These are phyloP conservation scores for Populus hybrid DNA, from an alignment of 441 rosid genomes.

Conservation along the genomic window DNA sequence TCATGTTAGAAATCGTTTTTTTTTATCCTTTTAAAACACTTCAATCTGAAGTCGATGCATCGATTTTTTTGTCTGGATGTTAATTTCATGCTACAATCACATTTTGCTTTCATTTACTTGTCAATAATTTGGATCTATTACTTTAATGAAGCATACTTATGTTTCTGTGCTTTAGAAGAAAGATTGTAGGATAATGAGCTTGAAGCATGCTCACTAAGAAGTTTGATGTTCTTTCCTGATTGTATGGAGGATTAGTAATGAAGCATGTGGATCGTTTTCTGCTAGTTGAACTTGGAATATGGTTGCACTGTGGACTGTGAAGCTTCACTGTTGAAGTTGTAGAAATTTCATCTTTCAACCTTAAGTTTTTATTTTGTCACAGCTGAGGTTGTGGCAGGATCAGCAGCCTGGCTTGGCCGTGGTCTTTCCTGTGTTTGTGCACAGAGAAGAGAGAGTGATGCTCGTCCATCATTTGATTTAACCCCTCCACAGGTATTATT, in stretches of 20 bases:
- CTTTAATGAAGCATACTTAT: not conserved
- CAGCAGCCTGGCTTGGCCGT: constrained; percentile 96
- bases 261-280: not conserved
- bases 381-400: constrained; percentile 98
- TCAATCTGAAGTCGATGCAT: not conserved
- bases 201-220: not conserved
- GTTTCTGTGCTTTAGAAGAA: not conserved
- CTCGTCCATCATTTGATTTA: constrained; percentile 86
- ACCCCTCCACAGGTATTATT: constrained; percentile 75
- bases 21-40: not conserved
- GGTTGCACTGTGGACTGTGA: not conserved
- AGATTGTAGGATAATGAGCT: not conserved
- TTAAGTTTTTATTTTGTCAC: constrained; percentile 41
- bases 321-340: not conserved
- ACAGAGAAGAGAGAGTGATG: constrained; percentile 86
- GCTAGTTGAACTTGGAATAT: not conserved
- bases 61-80: not conserved
- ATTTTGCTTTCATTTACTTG: not conserved
- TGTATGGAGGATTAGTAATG: not conserved
- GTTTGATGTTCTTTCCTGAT: not conserved
- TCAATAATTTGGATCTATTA: not conserved
- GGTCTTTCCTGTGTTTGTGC: constrained; percentile 99
- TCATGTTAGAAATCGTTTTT: not conserved
- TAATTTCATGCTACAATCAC: not conserved
- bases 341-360: constrained; percentile 26